Base-by-base conservation (phyloP, 495 filamentous ascomycete species). In the Apiosordaria backusii region DNA sequence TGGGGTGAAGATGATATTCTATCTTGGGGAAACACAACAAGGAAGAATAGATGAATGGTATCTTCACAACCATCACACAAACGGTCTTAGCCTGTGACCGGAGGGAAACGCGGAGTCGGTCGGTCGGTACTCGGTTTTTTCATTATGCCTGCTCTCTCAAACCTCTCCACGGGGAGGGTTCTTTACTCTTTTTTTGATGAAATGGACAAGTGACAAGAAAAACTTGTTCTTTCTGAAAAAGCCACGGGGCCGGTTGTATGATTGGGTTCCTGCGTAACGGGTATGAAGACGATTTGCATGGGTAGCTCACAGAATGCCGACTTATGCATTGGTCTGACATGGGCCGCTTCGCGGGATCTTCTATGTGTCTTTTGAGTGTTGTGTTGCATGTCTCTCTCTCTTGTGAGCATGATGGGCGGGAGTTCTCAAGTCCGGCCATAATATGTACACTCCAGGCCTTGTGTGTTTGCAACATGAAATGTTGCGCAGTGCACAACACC, bases 41-140 rank as follows among this genome's bases (percentile, higher is more conserved):
- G 64, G 70, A 64, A 69, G 67, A 64, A 69, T 68, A 71, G 58
- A 67, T 65, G 70, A 66, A 66, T 61, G 70, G 59, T 62, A 61
- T 67, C 60, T 75, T 68, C 72, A 45, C 35, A 45, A 45, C 35
- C 35, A 45, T 45, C 35, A 13, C 9, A 45, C 35, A 45, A 69
- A 58, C 63, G 68, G 67, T 70, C 69, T 65, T 69, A 55, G 55
- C 64, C 65, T 66, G 66, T 68, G 68, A 67, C 63, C 64, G 69
- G 71, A 69, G 70, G 71, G 61, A 68, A 67, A 69, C 59, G 67
- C 70, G 74, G 74, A 77, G 75, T 77, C 74, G 74, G 70, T 73
- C 68, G 72, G 74, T 77, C 74, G 74, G 72, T 72, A 69, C 71
- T 73, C 65, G 72, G 72, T 69, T 72, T 73, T 71, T 73, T 68